phyloP scores from a whole-genome alignment of 108 stramenopile species.

The Cyclotella sp. region DNA sequence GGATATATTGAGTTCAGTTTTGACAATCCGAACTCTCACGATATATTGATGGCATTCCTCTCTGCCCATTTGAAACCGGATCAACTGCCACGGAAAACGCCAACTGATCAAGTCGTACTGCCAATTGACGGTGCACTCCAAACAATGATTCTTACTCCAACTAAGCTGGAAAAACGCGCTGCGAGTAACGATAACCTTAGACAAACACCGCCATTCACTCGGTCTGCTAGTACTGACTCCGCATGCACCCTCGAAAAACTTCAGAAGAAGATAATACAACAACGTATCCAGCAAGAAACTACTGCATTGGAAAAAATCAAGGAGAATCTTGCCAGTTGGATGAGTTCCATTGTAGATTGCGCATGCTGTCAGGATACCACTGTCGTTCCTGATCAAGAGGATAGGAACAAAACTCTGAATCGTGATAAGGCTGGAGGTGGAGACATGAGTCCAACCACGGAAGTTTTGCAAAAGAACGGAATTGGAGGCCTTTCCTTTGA shows the following conservation, averaged over 20 bases:
- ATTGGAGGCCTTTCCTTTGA: slow-evolving; percentile 46
- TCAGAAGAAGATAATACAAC: slow-evolving; percentile 42
- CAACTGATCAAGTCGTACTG: background rate
- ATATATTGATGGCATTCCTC: slow-evolving; percentile 21
- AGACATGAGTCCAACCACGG: slow-evolving; percentile 8
- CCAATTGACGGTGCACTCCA: slow-evolving; percentile 7
- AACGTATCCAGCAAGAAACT: slow-evolving; percentile 29
- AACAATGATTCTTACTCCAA: slow-evolving; percentile 24
- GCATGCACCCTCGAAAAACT: slow-evolving; percentile 40
- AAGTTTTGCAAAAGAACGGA: slow-evolving; percentile 26
- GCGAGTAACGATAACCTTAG: background rate
- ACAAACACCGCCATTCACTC: background rate
- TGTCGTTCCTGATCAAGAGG: slow-evolving; percentile 18
- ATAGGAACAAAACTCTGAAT: background rate
- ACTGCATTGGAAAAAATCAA: slow-evolving; percentile 34
- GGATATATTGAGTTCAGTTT: slow-evolving; percentile 32
- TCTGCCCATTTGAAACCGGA: slow-evolving; percentile 19
- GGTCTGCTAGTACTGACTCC: slow-evolving; percentile 9
- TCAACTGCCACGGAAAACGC: background rate
- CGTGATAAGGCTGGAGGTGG: background rate
- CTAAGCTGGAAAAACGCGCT: background rate
- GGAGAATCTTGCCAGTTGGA: slow-evolving; percentile 31
- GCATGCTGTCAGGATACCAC: slow-evolving; percentile 46
- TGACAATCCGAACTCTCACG: slow-evolving; percentile 23
- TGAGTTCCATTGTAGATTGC: slow-evolving; percentile 49